Evolutionary conservation across 371 early-diverging fungal species (phyloP), one percentile per base, ranked within the genome.

Genomic region (Mortierella sp.): DNA sequence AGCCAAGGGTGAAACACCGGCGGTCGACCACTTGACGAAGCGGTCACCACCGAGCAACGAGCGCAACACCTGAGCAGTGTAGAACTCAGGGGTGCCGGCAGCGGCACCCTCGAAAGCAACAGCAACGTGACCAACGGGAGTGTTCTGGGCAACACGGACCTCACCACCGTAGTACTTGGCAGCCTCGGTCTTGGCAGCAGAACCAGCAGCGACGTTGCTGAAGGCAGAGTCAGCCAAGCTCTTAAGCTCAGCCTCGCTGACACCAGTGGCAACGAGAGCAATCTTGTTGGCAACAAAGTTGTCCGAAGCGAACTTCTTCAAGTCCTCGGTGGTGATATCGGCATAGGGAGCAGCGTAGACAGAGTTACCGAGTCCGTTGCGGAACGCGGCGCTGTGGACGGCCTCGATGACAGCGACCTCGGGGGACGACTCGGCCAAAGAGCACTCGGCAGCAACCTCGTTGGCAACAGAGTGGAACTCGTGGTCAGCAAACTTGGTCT

Each of bases 341-440:
- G 84, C 60, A 61, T 81, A 82, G 26, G 87, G 78, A 64, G 86
- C 78, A 55, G 95, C 96, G 78, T 91, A 96, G 60, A 97, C 82
- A 26, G 97, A 89, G 93, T 97, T 96, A 56, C 97, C 99, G 70
- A 98, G 91, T 34, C 99, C 99, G 67, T 78, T 80, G 79, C 97
- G 94, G 93, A 96, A 98, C 46, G 97, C 97, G 41, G 89, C 91
- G 64, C 83, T 86, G 85, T 98, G 98, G 68, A 94, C 86, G 39
- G 88, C 86, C 73, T 97, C 96, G 27, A 94, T 62, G 49, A 90
- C 90, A 42, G 84, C 76, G 37, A 90, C 81, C 61, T 85, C 85
- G 49, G 95, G 86, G 79, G 87, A 85, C 34, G 87, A 64, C 52
- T 87, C 85, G 39, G 95, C 92, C 32, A 84, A 81, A 59, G 84